Base-by-base conservation (phyloP, 2,329 filamentous ascomycete genomes). In the Pochonia chlamydosporia region DNA sequence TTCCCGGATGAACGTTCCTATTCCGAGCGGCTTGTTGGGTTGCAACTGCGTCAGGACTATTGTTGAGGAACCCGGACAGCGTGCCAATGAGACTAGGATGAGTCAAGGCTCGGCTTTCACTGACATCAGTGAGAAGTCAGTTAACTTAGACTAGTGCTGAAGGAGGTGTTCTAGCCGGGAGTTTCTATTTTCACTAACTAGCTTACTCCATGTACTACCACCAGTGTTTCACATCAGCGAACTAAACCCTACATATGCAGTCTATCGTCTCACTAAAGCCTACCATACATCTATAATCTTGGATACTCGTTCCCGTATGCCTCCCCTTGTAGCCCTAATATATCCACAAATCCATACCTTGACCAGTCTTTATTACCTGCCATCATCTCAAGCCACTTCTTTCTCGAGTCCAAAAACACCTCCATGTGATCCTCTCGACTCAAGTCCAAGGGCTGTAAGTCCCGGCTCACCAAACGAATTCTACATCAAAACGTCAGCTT, bases 361-460 rank as follows among this genome's bases (percentile, higher is more conserved):
- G 41, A 18, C 41, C 41, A 35, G 24, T 39, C 43, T 16, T 44
- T 11, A 23, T 44, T 44, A 4, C 25, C 18, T 13, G 43, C 35
- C 35, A 31, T 45, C 39, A 37, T 48, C 40, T 48, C 31, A 36
- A 43, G 43, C 43, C 49, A 45, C 35, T 45, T 40, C 5, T n/a
- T 40, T 26, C 43, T 39, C 6, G 35, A 45, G 8, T 30, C 24
- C 35, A 31, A 14, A 16, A 45, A 40, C 33, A 40, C n/a, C 11
- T 40, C 25, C 35, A 45, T 9, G 20, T 45, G 35, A 16, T 45
- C 35, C 18, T 31, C 43, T 74, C 72, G 61, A 78, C 63, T 83
- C 78, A 20, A 79, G 79, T 10, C 84, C 79, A 46, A 79, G 84
- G 66, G 83, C 79, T 28, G 75, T 42, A 82, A 55, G 16, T 63